These are phyloP conservation scores for Tetrapisispora phaffii DNA, from an alignment of 805 yeast species.

Conservation along the genomic window DNA sequence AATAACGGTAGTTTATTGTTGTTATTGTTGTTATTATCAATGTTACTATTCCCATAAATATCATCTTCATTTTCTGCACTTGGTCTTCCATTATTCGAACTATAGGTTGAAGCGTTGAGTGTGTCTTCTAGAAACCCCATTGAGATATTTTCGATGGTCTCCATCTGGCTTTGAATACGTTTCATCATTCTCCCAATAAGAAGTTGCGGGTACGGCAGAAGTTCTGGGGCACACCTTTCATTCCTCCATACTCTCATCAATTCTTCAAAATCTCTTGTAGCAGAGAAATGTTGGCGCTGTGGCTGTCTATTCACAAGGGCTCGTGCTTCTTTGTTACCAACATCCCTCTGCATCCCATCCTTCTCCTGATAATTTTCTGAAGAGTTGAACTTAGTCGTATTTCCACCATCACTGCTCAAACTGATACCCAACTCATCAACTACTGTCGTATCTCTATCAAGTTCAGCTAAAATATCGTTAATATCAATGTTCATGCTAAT, in stretches of 20 bases:
- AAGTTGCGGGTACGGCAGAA: conserved; percentile 61
- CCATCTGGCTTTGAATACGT: conserved; percentile 61
- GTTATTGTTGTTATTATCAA: conserved; percentile 8
- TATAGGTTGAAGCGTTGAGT: background rate
- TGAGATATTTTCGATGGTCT: conserved; percentile 65
- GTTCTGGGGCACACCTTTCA: conserved; percentile 79
- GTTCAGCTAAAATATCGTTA: conserved; percentile 60
- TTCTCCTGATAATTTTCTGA: conserved; percentile 6
- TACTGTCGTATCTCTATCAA: conserved; percentile 40
- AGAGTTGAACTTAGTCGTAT: conserved; percentile 16
- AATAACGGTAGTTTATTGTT: conserved; percentile 59
- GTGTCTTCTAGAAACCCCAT: conserved; percentile 55
- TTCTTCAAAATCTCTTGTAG: conserved; percentile 20
- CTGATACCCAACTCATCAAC: conserved; percentile 15
- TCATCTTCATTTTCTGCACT: background rate
- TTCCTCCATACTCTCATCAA: conserved; percentile 65
- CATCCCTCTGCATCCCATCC: background rate
- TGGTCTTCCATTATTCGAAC: background rate
- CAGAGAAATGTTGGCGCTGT: conserved; percentile 3
- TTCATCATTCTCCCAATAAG: conserved; percentile 49
- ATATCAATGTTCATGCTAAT: conserved; percentile 40
- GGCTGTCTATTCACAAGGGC: background rate
- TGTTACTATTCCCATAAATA: background rate
- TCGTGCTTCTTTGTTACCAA: background rate
- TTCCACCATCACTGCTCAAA: conserved; percentile 13